Evolutionary conservation across 352 stramenopile genomes (phyloP).

Genomic region (Phytophthora quininea): DNA sequence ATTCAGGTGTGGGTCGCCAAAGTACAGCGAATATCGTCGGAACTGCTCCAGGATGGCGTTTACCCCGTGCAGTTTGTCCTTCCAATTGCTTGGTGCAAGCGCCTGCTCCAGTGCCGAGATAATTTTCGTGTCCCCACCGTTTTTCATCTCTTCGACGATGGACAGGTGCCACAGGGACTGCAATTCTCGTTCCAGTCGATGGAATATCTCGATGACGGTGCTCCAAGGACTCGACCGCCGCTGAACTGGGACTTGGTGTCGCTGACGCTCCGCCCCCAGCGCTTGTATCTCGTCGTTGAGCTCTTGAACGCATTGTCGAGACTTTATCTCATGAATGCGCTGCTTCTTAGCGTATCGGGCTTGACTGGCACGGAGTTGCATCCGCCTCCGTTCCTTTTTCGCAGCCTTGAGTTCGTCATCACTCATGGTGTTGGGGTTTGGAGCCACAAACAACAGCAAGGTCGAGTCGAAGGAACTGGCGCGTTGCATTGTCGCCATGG

Average conservation of each 20-base stretch:
- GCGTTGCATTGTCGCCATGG: too few relatives aligned
- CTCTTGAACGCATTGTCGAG: slow-evolving; percentile 10
- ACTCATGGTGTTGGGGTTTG: too few relatives aligned
- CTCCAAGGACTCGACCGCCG: slow-evolving; percentile 21
- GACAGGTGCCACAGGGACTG: slow-evolving; percentile 17
- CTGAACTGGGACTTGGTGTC: slow-evolving; percentile 8
- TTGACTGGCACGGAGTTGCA: slow-evolving; percentile 30
- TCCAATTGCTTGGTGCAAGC: slow-evolving; percentile 14
- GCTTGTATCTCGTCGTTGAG: slow-evolving; percentile 22
- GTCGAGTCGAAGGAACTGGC: too few relatives aligned
- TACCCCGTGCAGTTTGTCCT: slow-evolving; percentile 17
- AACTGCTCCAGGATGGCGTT: slow-evolving; percentile 24
- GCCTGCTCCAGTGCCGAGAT: slow-evolving; percentile 9
- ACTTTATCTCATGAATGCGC: slow-evolving; percentile 7
- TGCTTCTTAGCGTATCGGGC: slow-evolving; percentile 30
- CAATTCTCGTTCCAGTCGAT: slow-evolving; percentile 17
- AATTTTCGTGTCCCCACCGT: slow-evolving; percentile 5
- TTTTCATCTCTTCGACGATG: slow-evolving; percentile 17
- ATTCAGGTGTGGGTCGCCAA: slow-evolving; percentile 15
- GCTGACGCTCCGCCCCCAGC: slow-evolving; percentile 8
- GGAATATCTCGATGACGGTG: slow-evolving; percentile 22
- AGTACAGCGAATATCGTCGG: slow-evolving; percentile 28
- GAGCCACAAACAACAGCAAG: too few relatives aligned
- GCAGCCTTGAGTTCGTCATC: background rate
- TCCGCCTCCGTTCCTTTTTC: background rate